Percentiles rank a stretch among this genome's conserved stretches.
These are phyloP conservation scores for Heliamphora ciliata DNA, from an alignment of 179 eudicot species.

Conservation along the genomic window DNA sequence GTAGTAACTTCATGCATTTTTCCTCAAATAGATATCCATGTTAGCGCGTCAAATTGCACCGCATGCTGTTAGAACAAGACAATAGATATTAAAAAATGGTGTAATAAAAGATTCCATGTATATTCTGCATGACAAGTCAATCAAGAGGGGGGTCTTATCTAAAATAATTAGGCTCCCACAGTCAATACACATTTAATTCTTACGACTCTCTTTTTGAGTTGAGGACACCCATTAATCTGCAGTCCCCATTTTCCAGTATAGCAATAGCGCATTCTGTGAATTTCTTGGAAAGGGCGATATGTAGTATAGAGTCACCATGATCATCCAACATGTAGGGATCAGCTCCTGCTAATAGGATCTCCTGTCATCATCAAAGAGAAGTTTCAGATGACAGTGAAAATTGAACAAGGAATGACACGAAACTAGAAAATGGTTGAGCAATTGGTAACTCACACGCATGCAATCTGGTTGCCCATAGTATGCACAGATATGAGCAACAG, in stretches of 20 bases:
- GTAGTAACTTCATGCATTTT: conserved; percentile 1
- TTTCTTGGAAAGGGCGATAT: conserved; percentile 76
- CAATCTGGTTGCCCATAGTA: conserved; percentile 97
- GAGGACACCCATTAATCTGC: conserved; percentile 60
- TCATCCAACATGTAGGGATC: conserved; percentile 84
- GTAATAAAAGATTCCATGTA: neutral
- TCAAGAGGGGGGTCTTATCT: neutral
- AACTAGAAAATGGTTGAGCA: neutral
- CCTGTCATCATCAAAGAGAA: conserved; percentile 36
- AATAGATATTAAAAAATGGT: neutral
- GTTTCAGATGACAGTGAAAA: neutral
- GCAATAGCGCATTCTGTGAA: conserved; percentile 79
- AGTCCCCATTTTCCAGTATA: conserved; percentile 79
- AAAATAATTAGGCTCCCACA: conserved; percentile 1
- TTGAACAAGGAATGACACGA: neutral
- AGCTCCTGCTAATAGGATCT: conserved; percentile 75
- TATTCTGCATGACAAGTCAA: neutral
- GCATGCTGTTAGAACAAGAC: neutral
- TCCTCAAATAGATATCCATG: neutral
- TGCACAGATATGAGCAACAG: conserved; percentile 87
- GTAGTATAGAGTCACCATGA: conserved; percentile 83
- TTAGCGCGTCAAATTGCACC: neutral
- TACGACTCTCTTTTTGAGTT: conserved; percentile 74
- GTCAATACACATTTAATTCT: conserved; percentile 22
- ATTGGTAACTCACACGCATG: conserved; percentile 61